Evolutionary conservation across 2,329 filamentous ascomycete genomes (phyloP).

Genomic region (Xylaria sp.): DNA sequence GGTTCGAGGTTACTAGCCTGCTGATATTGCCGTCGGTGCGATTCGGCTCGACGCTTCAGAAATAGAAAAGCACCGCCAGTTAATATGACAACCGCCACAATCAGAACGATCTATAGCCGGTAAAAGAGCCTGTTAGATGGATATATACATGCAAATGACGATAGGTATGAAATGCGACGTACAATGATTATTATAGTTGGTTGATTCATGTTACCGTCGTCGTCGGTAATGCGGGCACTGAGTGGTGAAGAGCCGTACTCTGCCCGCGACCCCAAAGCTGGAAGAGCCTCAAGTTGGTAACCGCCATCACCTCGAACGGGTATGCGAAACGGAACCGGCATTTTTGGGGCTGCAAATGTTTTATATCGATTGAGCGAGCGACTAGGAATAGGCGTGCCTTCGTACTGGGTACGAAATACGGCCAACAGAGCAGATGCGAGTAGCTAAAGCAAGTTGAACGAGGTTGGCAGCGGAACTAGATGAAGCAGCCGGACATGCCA

Average conservation of each 20-base stretch:
- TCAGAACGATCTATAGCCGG: slow-evolving; percentile 39
- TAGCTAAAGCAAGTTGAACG: slow-evolving; percentile 25
- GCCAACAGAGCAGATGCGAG: slow-evolving; percentile 15
- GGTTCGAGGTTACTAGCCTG: slow-evolving; percentile 30
- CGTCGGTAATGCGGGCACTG: background rate
- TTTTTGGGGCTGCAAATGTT: slow-evolving; percentile 23
- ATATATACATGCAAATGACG: background rate
- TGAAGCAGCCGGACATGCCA: slow-evolving; percentile 19
- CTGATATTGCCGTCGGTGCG: slow-evolving; percentile 20
- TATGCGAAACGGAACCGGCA: slow-evolving; percentile 45
- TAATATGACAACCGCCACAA: slow-evolving; percentile 40
- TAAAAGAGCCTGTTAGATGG: slow-evolving; percentile 18
- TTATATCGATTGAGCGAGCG: slow-evolving; percentile 41
- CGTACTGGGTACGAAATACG: background rate
- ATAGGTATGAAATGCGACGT: slow-evolving; percentile 16
- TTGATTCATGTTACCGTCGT: background rate
- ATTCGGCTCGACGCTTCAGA: slow-evolving; percentile 30
- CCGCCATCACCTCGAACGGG: slow-evolving; percentile 31
- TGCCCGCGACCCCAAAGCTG: slow-evolving; percentile 21
- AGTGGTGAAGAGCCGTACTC: background rate
- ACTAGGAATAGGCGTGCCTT: slow-evolving; percentile 12
- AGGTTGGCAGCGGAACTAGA: slow-evolving; percentile 14
- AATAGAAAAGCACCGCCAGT: slow-evolving; percentile 35
- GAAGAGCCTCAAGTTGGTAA: slow-evolving; percentile 23
- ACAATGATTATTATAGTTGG: slow-evolving; percentile 34